phyloP scores from a whole-genome alignment of 2,329 filamentous ascomycete species.

The Periconia macrospinosa region DNA sequence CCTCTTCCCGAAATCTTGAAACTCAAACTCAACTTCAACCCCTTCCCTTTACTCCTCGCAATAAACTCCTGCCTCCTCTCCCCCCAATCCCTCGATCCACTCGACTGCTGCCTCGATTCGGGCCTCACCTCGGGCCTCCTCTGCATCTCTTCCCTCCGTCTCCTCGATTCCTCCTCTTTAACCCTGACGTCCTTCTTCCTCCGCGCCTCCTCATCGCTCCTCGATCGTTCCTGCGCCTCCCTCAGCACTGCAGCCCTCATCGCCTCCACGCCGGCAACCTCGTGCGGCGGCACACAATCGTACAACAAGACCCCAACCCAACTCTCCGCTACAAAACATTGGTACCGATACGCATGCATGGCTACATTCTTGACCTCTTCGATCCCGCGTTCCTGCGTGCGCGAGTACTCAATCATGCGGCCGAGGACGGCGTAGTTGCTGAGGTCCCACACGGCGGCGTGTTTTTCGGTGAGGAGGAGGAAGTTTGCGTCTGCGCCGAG shows the following conservation, averaged over 20 bases:
- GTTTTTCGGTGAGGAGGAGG: constrained; percentile 31
- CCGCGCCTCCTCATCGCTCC: constrained; percentile 4
- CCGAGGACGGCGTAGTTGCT: constrained; percentile 22
- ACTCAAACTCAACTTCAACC: constrained; percentile 34
- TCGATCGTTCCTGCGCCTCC: constrained; percentile 16
- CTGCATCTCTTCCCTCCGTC: constrained; percentile 4
- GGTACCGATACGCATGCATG: constrained; percentile 36
- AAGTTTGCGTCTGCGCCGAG: constrained; percentile 34
- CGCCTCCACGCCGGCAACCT: constrained; percentile 15
- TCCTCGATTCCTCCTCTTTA: constrained; percentile 3
- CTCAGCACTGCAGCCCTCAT: constrained; percentile 22
- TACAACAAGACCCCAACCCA: constrained; percentile 24
- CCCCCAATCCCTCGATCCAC: constrained; percentile 28
- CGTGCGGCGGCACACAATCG: constrained; percentile 31
- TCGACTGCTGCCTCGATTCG: constrained; percentile 23
- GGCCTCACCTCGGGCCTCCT: constrained; percentile 9
- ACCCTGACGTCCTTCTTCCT: constrained; percentile 3
- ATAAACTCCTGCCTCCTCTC: constrained; percentile 27
- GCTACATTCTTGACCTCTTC: constrained; percentile 21
- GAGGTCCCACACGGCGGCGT: constrained; percentile 34
- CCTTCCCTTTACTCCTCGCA: constrained; percentile 27
- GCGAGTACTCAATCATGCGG: constrained; percentile 22
- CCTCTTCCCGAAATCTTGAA: constrained; percentile 30
- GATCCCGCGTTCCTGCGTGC: constrained; percentile 17
- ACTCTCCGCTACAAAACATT: constrained; percentile 28